Evolutionary conservation across 441 rosid species (phyloP).

Genomic region (Jatropha podagrica): DNA sequence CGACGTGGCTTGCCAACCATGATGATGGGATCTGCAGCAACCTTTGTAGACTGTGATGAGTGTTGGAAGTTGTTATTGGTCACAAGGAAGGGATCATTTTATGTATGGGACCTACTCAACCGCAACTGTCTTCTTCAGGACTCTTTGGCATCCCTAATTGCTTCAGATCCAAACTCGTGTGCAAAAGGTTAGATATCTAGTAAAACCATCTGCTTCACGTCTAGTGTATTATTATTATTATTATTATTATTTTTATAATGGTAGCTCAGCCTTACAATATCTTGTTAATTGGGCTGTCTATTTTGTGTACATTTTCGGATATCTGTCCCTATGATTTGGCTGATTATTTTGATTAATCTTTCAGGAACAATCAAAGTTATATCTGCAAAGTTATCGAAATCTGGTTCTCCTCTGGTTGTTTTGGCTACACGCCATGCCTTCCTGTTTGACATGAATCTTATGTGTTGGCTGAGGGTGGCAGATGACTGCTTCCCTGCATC

Average conservation of each 20-base stretch:
- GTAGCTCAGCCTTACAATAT: background rate
- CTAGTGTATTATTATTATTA: background rate
- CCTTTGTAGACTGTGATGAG: constrained; percentile 90
- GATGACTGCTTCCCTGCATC: constrained; percentile 99
- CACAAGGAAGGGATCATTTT: constrained; percentile 79
- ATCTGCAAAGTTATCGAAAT: constrained; percentile 87
- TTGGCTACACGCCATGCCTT: constrained; percentile 96
- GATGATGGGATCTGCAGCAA: constrained; percentile 95
- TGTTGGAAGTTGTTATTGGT: constrained; percentile 85
- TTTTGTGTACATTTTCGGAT: background rate
- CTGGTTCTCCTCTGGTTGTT: constrained; percentile 92
- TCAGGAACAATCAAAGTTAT: constrained; percentile 85
- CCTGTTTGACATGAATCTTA: constrained; percentile 82
- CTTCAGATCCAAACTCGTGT: constrained; percentile 52
- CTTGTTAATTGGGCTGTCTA: background rate
- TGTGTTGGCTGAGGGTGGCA: constrained; percentile 96
- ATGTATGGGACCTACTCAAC: constrained; percentile 83
- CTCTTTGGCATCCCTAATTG: constrained; percentile 70
- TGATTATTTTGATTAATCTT: constrained; percentile 19
- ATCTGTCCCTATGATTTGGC: background rate
- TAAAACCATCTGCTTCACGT: background rate
- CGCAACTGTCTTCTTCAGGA: constrained; percentile 72
- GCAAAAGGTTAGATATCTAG: constrained; percentile 43
- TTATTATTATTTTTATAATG: background rate
- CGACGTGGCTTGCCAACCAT: constrained; percentile 95